Percentiles rank a stretch among this genome's conserved stretches.
Evolutionary conservation across 306 rosid genomes (phyloP).

Genomic region (Cicer arietinum): DNA sequence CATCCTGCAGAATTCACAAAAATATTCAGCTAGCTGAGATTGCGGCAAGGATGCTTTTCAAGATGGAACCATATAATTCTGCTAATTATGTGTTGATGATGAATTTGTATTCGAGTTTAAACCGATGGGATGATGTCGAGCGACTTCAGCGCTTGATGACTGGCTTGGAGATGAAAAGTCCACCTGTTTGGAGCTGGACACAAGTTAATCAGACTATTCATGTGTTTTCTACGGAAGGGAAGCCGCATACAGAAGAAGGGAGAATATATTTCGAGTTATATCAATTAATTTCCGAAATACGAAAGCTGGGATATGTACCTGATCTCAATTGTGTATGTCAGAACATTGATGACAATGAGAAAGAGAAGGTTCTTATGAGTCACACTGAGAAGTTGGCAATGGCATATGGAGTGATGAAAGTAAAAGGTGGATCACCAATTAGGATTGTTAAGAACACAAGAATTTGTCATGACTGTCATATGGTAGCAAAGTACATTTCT

Average conservation of each 20-base stretch:
- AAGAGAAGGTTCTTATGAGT: slow-evolving; percentile 66
- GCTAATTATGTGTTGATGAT: slow-evolving; percentile 66
- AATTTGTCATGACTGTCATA: slow-evolving; percentile 68
- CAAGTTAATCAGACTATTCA: slow-evolving; percentile 60
- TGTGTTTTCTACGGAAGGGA: slow-evolving; percentile 62
- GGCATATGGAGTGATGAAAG: slow-evolving; percentile 66
- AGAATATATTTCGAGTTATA: slow-evolving; percentile 65
- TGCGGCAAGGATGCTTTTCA: slow-evolving; percentile 63
- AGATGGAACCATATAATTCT: slow-evolving; percentile 69
- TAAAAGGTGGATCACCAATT: slow-evolving; percentile 54
- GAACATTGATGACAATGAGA: slow-evolving; percentile 60
- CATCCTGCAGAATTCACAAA: slow-evolving; percentile 56
- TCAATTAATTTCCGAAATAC: slow-evolving; percentile 59
- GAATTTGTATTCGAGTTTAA: slow-evolving; percentile 65
- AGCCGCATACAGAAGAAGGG: slow-evolving; percentile 63
- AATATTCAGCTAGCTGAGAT: slow-evolving; percentile 61
- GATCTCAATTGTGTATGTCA: slow-evolving; percentile 62
- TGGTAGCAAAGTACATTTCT: slow-evolving; percentile 69
- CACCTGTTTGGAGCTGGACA: slow-evolving; percentile 73
- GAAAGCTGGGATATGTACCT: slow-evolving; percentile 61
- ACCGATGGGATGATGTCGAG: slow-evolving; percentile 67
- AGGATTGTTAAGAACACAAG: slow-evolving; percentile 74
- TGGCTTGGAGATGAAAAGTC: slow-evolving; percentile 45
- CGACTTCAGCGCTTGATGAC: slow-evolving; percentile 55
- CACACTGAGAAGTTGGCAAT: slow-evolving; percentile 81